These are phyloP conservation scores for Macadamia integrifolia DNA, from an alignment of 164 flowering plant species.

Conservation along the genomic window DNA sequence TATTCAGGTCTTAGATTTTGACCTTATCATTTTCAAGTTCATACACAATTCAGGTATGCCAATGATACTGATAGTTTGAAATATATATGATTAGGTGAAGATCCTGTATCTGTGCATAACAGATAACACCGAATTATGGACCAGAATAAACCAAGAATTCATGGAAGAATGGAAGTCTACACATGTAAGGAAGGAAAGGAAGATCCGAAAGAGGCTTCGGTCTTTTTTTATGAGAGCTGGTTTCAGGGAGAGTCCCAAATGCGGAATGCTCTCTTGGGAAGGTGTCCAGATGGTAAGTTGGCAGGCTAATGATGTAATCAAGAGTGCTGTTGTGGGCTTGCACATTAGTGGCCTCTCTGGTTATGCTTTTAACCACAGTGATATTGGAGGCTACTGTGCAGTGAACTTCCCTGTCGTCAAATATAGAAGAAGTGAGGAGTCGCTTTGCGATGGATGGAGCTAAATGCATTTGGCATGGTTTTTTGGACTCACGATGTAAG, in stretches of 20 bases:
- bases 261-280: slow-evolving; percentile 88
- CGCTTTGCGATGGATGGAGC: slow-evolving; percentile 83
- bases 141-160: slow-evolving; percentile 68
- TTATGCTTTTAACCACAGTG: slow-evolving; percentile 79
- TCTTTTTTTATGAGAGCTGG: slow-evolving; percentile 89
- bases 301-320: slow-evolving; percentile 83
- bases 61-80: not conserved
- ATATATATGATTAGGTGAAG: slow-evolving; percentile 51
- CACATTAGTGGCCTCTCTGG: slow-evolving; percentile 83
- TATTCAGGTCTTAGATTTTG: slow-evolving; percentile 53
- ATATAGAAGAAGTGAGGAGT: slow-evolving; percentile 68
- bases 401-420: slow-evolving; percentile 63
- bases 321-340: slow-evolving; percentile 79
- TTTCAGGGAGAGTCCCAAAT: slow-evolving; percentile 69
- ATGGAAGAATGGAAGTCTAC: slow-evolving; percentile 67
- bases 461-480: slow-evolving; percentile 68
- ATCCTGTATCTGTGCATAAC: slow-evolving; percentile 77
- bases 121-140: slow-evolving; percentile 85
- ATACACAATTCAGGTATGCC: not conserved
- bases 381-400: slow-evolving; percentile 86
- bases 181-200: slow-evolving; percentile 25
- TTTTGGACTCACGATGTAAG: slow-evolving; percentile 84
- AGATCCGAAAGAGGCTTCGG: slow-evolving; percentile 47
- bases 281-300: slow-evolving; percentile 96
- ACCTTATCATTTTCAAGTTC: too few relatives aligned